A percentile compares a stretch with the other conserved stretches of the same genome.
Conservation (phyloP, 345 rosid species). For the Brassica cretica region DNA sequence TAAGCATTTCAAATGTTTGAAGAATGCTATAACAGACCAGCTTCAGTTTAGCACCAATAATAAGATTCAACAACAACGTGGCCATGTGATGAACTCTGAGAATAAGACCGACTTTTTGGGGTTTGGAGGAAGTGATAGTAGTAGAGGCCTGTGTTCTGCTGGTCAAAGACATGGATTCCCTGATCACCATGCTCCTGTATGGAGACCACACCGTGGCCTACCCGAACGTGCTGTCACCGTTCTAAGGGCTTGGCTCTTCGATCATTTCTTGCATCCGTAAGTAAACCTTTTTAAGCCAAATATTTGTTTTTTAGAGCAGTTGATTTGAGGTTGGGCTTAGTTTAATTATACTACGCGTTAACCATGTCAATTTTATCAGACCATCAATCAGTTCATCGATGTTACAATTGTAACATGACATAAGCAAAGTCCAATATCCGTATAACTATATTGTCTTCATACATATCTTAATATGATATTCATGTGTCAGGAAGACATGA, state of each 20-base stretch:
- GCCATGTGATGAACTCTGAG: slow-evolving; percentile 36
- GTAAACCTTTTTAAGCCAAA: slow-evolving; percentile 28
- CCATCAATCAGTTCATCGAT: not conserved
- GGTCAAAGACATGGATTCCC: slow-evolving; percentile 48
- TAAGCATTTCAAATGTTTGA: slow-evolving; percentile 74
- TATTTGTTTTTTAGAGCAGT: not conserved
- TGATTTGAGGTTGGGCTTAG: slow-evolving; percentile 14
- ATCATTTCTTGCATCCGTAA: slow-evolving; percentile 92
- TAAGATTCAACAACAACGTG: slow-evolving; percentile 39
- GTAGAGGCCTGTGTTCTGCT: slow-evolving; percentile 41
- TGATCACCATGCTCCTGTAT: slow-evolving; percentile 79
- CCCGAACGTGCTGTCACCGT: slow-evolving; percentile 89
- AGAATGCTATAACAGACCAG: slow-evolving; percentile 74
- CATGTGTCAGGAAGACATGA: slow-evolving; percentile 20
- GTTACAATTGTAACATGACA: slow-evolving; percentile 1
- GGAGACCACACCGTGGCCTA: slow-evolving; percentile 90
- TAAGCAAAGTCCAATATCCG: slow-evolving; percentile 2
- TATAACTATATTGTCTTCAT: slow-evolving; percentile 6
- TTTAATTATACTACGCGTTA: not conserved
- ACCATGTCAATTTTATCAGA: slow-evolving; percentile 10
- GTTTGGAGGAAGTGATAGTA: slow-evolving; percentile 46
- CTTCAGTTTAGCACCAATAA: slow-evolving; percentile 56
- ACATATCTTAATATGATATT: slow-evolving; percentile 11
- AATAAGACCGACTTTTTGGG: slow-evolving; percentile 52
- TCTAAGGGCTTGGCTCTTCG: slow-evolving; percentile 84